phyloP scores from a whole-genome alignment of 495 filamentous ascomycete species.

The Penicillium malachiteum region DNA sequence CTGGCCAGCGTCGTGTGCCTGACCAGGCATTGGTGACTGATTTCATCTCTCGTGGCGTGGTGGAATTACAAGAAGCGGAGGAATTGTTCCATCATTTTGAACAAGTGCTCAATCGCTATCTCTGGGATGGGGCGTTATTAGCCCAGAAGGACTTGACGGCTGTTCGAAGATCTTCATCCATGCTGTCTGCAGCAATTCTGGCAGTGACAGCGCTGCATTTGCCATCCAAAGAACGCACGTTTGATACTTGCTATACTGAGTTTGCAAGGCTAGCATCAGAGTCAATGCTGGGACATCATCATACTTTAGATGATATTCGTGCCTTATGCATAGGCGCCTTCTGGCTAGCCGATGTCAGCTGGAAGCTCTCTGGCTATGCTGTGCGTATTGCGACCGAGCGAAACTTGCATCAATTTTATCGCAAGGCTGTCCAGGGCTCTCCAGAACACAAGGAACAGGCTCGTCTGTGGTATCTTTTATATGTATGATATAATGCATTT shows the following conservation, averaged over 20 bases:
- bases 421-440: slow-evolving; percentile 48
- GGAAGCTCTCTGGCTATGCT: slow-evolving; percentile 56
- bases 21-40: slow-evolving; percentile 48
- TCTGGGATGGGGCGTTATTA: slow-evolving; percentile 50
- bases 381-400: slow-evolving; percentile 57
- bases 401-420: slow-evolving; percentile 50
- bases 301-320: slow-evolving; percentile 52
- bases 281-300: slow-evolving; percentile 52
- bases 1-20: slow-evolving; percentile 32
- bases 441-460: slow-evolving; percentile 47
- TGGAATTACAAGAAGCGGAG: slow-evolving; percentile 50
- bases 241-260: slow-evolving; percentile 52
- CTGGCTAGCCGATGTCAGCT: slow-evolving; percentile 56
- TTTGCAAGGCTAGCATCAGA: slow-evolving; percentile 52
- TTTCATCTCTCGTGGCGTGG: slow-evolving; percentile 50
- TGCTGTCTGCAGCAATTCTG: slow-evolving; percentile 50
- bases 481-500: slow-evolving; percentile 33
- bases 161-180: slow-evolving; percentile 49
- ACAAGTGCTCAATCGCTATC: slow-evolving; percentile 52
- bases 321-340: slow-evolving; percentile 54
- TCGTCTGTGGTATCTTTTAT: slow-evolving; percentile 53
- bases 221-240: slow-evolving; percentile 44
- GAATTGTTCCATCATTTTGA: slow-evolving; percentile 51
- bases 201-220: slow-evolving; percentile 54
- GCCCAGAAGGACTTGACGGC: slow-evolving; percentile 44